Evolutionary conservation across 2,329 filamentous ascomycete species (phyloP), one percentile per base, ranked within the genome.

Genomic region (Esteya vermicola): DNA sequence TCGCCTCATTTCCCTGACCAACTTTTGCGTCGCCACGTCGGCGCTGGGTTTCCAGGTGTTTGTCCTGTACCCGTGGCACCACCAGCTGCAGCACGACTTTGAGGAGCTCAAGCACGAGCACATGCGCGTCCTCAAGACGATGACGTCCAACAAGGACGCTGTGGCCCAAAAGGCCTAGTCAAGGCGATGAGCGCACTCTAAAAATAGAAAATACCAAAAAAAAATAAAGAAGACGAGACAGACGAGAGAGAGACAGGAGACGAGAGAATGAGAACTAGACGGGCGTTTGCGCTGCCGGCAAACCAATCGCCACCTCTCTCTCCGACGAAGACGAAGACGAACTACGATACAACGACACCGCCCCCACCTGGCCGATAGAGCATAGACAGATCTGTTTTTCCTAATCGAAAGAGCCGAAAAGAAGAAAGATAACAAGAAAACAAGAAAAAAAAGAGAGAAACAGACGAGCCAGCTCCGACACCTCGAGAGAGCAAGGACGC

Each of bases 51-150:
- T 82, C 55, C 77, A 81, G 57, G 73, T 81, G 37, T 76, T 74
- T 48, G 78, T 82, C 30, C 62, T 82, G 10, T 81, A 81, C 55
- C 78, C 78, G 2, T 81, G 77, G 77, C 77, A 81, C 56, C 68
- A 78, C 50, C 63, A 78, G 51, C 60, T 82, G 7, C 72, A 80
- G 46, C 64, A 69, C 18, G 70, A 72, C 44, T 80, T 81, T 50
- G 62, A 72, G 41, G 58, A 64, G 10, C 57, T 80, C 20, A 75
- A 72, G 51, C 64, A 63, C 42, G 75, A 79, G 47, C 72, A 80
- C 47, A 48, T 65, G 14, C 55, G 56, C 39, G 63, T 67, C 22
- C 54, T 65, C 38, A 28, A 35, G n/a, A 44, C 45, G 5, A 32
- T 48, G 5, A 34, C 49, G 26, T 13, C 33, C 19, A 13, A 23